Conservation (phyloP, 2,329 filamentous ascomycete species). For the Fusarium sp. region DNA sequence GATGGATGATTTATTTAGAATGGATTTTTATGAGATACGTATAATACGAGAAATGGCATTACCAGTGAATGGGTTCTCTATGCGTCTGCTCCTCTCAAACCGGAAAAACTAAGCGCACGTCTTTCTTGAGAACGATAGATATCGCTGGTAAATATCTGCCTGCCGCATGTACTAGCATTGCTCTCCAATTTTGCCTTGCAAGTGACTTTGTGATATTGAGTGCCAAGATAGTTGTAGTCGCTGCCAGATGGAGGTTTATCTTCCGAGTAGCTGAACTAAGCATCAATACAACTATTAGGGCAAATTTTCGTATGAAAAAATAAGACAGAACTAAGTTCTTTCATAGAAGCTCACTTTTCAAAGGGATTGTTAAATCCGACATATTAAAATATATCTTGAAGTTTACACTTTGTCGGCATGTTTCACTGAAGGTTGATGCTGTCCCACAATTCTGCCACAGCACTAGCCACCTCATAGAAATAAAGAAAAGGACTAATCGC, state of each 20-base stretch:
- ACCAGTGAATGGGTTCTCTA: constrained; percentile 17
- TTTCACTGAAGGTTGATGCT: not conserved
- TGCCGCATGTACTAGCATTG: not conserved
- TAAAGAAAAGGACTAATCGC: constrained; percentile 24
- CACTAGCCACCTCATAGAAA: constrained; percentile 38
- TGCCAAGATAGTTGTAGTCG: not conserved
- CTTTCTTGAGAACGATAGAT: not conserved
- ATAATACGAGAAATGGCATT: constrained; percentile 37
- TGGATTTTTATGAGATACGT: constrained; percentile 45
- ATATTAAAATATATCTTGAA: not conserved
- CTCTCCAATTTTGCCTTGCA: not conserved
- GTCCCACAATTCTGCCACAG: constrained; percentile 32
- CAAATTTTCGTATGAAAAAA: not conserved
- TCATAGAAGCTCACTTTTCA: not conserved
- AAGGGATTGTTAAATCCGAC: not conserved
- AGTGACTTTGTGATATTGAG: not conserved
- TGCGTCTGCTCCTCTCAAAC: not conserved
- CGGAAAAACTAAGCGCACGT: not conserved
- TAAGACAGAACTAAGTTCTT: not conserved
- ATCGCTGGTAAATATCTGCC: not conserved
- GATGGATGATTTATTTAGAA: constrained; percentile 38
- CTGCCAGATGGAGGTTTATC: not conserved
- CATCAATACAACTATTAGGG: not conserved
- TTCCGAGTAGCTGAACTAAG: not conserved
- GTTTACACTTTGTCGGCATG: not conserved